phyloP scores from a whole-genome alignment of 352 stramenopile genomes.

The Phytophthora hybrid region DNA sequence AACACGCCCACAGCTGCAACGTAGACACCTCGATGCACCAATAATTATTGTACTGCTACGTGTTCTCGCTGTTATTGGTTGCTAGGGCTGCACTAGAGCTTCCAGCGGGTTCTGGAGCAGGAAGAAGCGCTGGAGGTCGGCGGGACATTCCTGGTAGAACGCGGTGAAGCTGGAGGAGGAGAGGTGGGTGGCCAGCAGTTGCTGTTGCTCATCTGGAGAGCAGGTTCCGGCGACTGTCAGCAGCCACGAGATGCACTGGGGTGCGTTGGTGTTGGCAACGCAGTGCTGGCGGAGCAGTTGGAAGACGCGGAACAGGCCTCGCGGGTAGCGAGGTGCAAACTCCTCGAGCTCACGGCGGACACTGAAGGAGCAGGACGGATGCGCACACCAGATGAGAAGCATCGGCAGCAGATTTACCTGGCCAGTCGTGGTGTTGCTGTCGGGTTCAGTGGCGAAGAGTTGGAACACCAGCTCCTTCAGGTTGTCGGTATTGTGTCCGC shows the following conservation, averaged over 20 bases:
- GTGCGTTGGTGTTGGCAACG: not conserved
- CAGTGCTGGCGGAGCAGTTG: slow-evolving; percentile 29
- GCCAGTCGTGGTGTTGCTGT: not conserved
- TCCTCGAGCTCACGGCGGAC: slow-evolving; percentile 44
- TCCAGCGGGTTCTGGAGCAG: slow-evolving; percentile 55
- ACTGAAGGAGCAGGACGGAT: slow-evolving; percentile 38
- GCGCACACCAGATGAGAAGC: slow-evolving; percentile 49
- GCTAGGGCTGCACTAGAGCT: slow-evolving; percentile 35
- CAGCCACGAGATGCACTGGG: slow-evolving; percentile 26
- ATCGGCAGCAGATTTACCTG: slow-evolving; percentile 40
- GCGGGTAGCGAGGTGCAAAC: slow-evolving; percentile 48
- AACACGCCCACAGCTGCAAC: not conserved
- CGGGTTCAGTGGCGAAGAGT: slow-evolving; percentile 37
- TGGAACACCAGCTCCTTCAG: slow-evolving; percentile 49
- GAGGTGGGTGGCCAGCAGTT: slow-evolving; percentile 7
- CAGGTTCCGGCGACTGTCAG: slow-evolving; percentile 20
- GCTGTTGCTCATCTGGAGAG: slow-evolving; percentile 3
- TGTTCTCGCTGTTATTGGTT: not conserved
- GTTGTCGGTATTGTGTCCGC: slow-evolving; percentile 1
- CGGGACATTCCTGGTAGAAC: slow-evolving; percentile 45
- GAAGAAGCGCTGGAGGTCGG: slow-evolving; percentile 42
- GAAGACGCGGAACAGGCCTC: slow-evolving; percentile 54
- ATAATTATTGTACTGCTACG: slow-evolving; percentile 22
- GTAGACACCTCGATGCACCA: not conserved
- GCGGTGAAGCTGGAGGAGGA: slow-evolving; percentile 34